Percentiles rank a stretch among this genome's conserved stretches.
These are phyloP conservation scores for Prunus mongolica DNA, from an alignment of 306 rosid species.

Conservation along the genomic window DNA sequence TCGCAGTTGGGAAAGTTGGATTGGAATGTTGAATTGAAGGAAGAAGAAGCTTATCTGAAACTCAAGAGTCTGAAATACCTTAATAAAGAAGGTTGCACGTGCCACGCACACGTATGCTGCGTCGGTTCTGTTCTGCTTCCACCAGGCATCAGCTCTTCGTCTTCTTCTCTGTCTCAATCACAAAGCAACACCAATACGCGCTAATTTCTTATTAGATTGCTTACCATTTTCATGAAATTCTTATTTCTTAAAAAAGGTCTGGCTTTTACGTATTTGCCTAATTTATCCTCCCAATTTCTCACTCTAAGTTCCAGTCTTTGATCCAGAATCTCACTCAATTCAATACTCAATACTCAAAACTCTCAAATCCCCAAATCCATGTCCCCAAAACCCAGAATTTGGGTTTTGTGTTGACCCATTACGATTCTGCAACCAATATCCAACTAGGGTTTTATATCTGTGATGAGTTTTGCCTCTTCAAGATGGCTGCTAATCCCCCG, in stretches of 20 bases:
- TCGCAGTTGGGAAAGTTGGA: neutral
- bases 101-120: conserved; percentile 4
- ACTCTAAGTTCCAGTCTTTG: neutral
- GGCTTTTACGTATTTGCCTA: neutral
- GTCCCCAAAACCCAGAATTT: neutral
- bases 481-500: conserved; percentile 47
- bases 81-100: conserved; percentile 1
- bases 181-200: neutral
- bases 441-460: conserved; percentile 13
- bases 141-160: neutral
- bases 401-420: neutral
- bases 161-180: conserved; percentile 11
- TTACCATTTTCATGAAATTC: neutral
- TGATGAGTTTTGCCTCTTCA: conserved; percentile 40
- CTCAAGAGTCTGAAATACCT: neutral
- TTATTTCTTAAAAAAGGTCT: neutral
- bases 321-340: conserved; percentile 10
- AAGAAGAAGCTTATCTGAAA: neutral
- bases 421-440: neutral
- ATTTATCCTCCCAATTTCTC: neutral
- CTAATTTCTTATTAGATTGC: neutral
- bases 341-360: neutral
- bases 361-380: neutral
- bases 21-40: neutral
- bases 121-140: neutral